phyloP scores from a whole-genome alignment of 345 rosid genomes.

The Ceriops zippeliana region DNA sequence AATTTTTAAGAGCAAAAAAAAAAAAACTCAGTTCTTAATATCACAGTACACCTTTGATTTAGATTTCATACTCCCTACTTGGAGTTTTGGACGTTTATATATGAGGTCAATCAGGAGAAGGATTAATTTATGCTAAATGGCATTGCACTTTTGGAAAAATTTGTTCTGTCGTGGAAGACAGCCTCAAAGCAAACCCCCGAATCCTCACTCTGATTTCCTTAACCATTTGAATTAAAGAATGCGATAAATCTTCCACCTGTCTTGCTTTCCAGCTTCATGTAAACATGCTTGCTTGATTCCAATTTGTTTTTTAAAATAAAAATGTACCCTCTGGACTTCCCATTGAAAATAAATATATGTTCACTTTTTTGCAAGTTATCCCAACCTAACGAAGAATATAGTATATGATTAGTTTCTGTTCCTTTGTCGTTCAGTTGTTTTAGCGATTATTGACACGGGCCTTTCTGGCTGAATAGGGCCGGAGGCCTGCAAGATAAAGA shows the following conservation, averaged over 20 bases:
- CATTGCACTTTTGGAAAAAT: background rate
- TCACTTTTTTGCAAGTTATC: background rate
- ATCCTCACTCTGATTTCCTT: background rate
- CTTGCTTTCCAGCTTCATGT: background rate
- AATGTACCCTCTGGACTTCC: background rate
- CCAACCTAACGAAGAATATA: too few relatives aligned
- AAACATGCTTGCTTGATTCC: background rate
- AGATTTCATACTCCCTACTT: too few relatives aligned
- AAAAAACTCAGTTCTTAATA: background rate
- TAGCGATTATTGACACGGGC: conserved; percentile 5
- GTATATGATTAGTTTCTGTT: background rate
- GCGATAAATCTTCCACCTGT: background rate
- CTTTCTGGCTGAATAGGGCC: conserved; percentile 50
- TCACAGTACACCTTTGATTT: too few relatives aligned
- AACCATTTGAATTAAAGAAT: background rate
- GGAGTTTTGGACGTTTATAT: background rate
- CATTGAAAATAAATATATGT: background rate
- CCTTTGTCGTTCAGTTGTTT: background rate
- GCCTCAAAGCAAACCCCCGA: too few relatives aligned
- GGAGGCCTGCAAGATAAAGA: conserved; percentile 93
- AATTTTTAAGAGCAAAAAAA: background rate
- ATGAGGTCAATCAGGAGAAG: background rate
- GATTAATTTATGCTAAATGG: background rate
- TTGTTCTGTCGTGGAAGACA: too few relatives aligned
- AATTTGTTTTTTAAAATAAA: background rate